phyloP scores from a whole-genome alignment of 129 eudicot genomes.

The Kitagawia praeruptora region DNA sequence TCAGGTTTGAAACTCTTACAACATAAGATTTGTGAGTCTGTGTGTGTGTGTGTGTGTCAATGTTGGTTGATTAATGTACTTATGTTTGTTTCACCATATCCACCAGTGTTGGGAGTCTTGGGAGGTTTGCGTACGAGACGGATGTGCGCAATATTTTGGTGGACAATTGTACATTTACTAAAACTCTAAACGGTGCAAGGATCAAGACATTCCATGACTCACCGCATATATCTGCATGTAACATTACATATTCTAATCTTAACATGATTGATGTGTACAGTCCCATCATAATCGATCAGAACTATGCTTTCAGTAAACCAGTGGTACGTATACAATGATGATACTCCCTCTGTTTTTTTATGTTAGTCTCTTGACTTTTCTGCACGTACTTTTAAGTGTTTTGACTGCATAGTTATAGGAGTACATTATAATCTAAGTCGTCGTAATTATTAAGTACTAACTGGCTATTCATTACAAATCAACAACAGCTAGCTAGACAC shows the following conservation, averaged over 20 bases:
- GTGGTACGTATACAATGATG: neutral
- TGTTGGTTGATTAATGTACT: too few relatives aligned
- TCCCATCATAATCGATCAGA: constrained; percentile 48
- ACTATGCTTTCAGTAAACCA: constrained; percentile 13
- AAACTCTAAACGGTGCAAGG: constrained; percentile 31
- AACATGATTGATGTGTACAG: constrained; percentile 25
- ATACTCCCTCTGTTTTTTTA: too few relatives aligned
- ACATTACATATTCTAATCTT: constrained; percentile 24
- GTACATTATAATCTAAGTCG: too few relatives aligned
- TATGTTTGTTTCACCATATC: neutral
- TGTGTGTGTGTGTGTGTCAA: too few relatives aligned
- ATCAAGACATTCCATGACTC: constrained; percentile 41
- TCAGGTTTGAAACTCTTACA: constrained; percentile 14
- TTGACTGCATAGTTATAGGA: too few relatives aligned
- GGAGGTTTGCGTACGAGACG: constrained; percentile 10
- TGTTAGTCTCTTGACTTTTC: too few relatives aligned
- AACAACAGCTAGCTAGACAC: too few relatives aligned
- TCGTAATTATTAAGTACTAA: too few relatives aligned
- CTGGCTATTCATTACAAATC: too few relatives aligned
- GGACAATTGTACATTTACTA: constrained; percentile 17
- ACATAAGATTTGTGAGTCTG: too few relatives aligned
- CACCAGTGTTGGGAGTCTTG: constrained; percentile 27
- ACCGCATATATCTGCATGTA: neutral
- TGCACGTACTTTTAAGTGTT: too few relatives aligned
- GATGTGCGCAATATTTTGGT: constrained; percentile 16